Evolutionary conservation across 2,329 filamentous ascomycete species (phyloP), one percentile per base, ranked within the genome.

Genomic region (Verticillium alfalfae): DNA sequence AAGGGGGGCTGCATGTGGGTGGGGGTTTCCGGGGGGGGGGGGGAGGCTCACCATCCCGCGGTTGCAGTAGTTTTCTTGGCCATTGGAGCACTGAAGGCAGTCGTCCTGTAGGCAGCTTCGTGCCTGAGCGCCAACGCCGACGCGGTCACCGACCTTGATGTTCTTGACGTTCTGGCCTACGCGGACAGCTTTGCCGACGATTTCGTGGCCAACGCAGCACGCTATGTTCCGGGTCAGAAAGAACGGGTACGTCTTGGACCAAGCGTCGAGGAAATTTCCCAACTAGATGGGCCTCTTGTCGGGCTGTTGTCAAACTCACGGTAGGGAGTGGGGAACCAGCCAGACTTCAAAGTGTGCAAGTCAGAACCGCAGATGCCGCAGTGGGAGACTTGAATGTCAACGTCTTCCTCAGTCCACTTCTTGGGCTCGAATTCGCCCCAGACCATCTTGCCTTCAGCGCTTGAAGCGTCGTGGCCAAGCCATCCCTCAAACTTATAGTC

Each of bases 61-160:
- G 18, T 76, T 74, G 77, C 87, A 90, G 76, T 90, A 89, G 56
- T 87, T 89, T 75, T 90, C 87, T 66, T 88, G 88, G 66, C 86
- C 83, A 67, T 83, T 83, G 65, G 83, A 84, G 78, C 88, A 91
- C 68, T 87, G 81, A 63, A 82, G 81, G 78, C 87, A 89, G 61
- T 85, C 78, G 16, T 61, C 63, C 63, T 63, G 55, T 36, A 87
- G 79, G 74, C 88, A 90, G 36, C 86, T 84, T 70, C 82, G 86
- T 31, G 78, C 79, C 69, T 89, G 86, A 2, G 86, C 84, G 60
- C 87, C 87, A 10, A 89, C 80, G 49, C 85, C 84, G 34, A 89
- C 86, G 37, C 86, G 81, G 69, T 89, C 85, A 55, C 88, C 88
- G 37, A 88, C 68, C 59, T 82, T 78, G 72, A 90, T 79, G 56